Percentiles rank a stretch among this genome's conserved stretches.
Conservation (phyloP, 2,329 filamentous ascomycete genomes). For the Nothopassalora personata region DNA sequence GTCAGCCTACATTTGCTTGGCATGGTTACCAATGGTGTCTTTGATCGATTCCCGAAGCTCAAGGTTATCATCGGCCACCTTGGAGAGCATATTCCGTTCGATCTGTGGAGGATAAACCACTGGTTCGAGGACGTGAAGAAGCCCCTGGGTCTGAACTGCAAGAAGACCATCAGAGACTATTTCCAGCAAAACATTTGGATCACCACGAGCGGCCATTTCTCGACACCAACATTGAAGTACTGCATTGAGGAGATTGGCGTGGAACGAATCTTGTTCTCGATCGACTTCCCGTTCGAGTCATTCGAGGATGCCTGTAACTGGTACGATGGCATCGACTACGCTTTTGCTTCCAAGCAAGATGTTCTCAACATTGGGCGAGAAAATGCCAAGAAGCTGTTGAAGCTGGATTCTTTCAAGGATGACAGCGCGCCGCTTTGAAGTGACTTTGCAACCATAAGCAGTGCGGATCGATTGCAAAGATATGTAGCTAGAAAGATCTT, state of each 20-base stretch:
- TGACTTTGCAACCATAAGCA: background rate
- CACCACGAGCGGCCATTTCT: conserved; percentile 54
- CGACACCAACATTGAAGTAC: conserved; percentile 48
- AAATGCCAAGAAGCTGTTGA: conserved; percentile 29
- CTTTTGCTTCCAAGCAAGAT: conserved; percentile 8
- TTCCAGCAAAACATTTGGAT: conserved; percentile 54
- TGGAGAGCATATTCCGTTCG: conserved; percentile 48
- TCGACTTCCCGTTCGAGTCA: conserved; percentile 30
- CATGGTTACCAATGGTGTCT: conserved; percentile 48
- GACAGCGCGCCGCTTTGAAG: conserved; percentile 7
- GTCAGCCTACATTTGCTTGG: conserved; percentile 55
- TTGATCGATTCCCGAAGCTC: conserved; percentile 44
- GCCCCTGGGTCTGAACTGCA: conserved; percentile 44
- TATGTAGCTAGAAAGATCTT: background rate
- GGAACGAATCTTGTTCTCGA: conserved; percentile 27
- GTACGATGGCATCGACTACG: conserved; percentile 25
- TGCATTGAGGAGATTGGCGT: conserved; percentile 45
- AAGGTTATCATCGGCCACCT: conserved; percentile 47
- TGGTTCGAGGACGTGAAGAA: conserved; percentile 55
- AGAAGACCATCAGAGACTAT: conserved; percentile 48
- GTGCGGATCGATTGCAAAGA: background rate
- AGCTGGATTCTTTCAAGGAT: conserved; percentile 24
- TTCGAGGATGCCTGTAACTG: conserved; percentile 28
- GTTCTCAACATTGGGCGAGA: conserved; percentile 27
- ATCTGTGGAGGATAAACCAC: conserved; percentile 44